A percentile compares a stretch with the other conserved stretches of the same genome.
Conservation (phyloP, 192 early-diverging fungal genomes). For the Geranomyces variabilis region DNA sequence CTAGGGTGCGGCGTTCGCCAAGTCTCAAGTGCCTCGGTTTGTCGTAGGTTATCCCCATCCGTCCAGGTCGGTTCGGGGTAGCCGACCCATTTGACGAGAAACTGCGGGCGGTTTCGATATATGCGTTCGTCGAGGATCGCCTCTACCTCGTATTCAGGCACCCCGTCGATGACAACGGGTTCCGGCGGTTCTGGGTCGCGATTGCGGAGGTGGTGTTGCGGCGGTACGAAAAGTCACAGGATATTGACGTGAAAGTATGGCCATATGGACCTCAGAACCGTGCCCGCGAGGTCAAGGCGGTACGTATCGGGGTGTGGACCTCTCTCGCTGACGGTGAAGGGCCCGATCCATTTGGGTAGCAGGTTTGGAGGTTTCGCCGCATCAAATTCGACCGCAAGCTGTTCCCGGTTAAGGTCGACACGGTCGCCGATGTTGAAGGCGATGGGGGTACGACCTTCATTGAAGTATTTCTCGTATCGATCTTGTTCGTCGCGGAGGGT, state of each 20-base stretch:
- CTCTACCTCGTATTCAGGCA: background rate
- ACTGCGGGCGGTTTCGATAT: background rate
- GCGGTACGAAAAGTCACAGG: background rate
- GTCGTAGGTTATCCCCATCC: background rate
- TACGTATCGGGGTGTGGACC: slow-evolving; percentile 32
- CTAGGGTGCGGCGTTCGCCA: too few relatives aligned
- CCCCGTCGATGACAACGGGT: background rate
- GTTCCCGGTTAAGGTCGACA: slow-evolving; percentile 5
- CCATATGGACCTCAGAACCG: background rate
- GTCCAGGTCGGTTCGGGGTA: background rate
- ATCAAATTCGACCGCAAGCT: background rate
- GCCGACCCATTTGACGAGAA: slow-evolving; percentile 5
- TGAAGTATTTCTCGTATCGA: background rate
- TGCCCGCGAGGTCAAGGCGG: slow-evolving; percentile 2
- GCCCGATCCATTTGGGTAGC: slow-evolving; percentile 9
- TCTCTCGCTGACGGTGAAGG: background rate
- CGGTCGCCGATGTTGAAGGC: background rate
- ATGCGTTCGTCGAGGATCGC: background rate
- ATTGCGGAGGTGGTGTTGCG: background rate
- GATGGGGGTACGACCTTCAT: background rate
- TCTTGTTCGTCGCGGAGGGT: slow-evolving; percentile 13
- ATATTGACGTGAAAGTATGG: slow-evolving; percentile 25
- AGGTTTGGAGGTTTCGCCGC: background rate
- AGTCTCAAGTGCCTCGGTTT: background rate
- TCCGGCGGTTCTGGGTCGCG: background rate